A percentile compares a stretch with the other conserved stretches of the same genome.
Evolutionary conservation across 768 basidiomycete genomes (phyloP).

Genomic region (Mrakia gelida): DNA sequence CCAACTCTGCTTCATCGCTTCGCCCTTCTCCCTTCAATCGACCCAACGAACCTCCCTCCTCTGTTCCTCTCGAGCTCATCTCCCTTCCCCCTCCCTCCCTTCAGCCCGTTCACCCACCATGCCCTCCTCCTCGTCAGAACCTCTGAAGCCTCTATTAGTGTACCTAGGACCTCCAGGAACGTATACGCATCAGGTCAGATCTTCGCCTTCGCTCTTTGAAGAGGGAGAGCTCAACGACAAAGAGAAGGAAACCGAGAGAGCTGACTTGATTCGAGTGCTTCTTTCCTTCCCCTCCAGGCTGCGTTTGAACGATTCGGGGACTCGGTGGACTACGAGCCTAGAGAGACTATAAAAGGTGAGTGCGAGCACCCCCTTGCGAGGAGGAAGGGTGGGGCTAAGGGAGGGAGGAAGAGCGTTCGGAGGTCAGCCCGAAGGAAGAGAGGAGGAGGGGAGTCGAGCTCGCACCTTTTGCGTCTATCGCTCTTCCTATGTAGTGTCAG

Average conservation of each 20-base stretch:
- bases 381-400: background rate
- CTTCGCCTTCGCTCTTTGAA: background rate
- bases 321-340: constrained; percentile 1
- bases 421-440: background rate
- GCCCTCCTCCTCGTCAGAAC: background rate
- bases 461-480: background rate
- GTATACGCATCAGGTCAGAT: constrained; percentile 23
- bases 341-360: constrained; percentile 17
- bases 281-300: constrained; percentile 8
- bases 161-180: constrained; percentile 25
- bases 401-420: background rate
- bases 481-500: background rate
- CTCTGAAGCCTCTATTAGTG: background rate
- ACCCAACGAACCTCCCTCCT: too few species aligned
- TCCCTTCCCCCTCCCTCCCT: background rate
- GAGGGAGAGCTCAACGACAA: background rate
- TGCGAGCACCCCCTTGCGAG: background rate
- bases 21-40: too few species aligned
- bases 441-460: background rate
- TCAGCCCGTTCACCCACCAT: background rate
- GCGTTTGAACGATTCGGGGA: constrained; percentile 19
- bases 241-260: background rate
- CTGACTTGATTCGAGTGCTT: background rate
- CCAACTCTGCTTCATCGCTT: too few species aligned
- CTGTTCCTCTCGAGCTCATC: background rate